Conservation (phyloP, 441 rosid genomes). For the Eruca vesicaria region DNA sequence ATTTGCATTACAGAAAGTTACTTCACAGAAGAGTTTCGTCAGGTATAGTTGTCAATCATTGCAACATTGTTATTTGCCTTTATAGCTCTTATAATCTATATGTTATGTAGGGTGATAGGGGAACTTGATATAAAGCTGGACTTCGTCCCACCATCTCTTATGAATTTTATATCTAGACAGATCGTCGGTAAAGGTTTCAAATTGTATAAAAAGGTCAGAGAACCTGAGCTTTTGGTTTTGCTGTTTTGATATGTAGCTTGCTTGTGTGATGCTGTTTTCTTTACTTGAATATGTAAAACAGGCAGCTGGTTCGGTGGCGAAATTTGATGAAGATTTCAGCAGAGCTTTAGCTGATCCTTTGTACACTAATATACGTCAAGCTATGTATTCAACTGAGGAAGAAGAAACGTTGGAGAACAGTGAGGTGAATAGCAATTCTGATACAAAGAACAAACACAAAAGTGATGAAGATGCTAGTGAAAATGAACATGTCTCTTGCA, state of each 20-base stretch:
- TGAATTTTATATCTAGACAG: conserved; percentile 91
- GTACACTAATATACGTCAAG: conserved; percentile 54
- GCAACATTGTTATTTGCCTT: not conserved
- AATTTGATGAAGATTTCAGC: conserved; percentile 58
- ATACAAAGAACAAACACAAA: not conserved
- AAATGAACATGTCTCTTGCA: conserved; percentile 5
- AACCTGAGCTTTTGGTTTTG: not conserved
- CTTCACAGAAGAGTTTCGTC: conserved; percentile 74
- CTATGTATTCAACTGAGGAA: conserved; percentile 41
- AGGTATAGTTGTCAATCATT: conserved; percentile 40
- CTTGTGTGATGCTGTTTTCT: not conserved
- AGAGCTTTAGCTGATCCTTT: conserved; percentile 67
- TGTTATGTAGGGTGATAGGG: conserved; percentile 67
- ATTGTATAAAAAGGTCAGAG: conserved; percentile 82
- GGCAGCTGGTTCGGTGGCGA: conserved; percentile 70
- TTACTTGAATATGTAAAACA: conserved; percentile 34
- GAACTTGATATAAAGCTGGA: conserved; percentile 88
- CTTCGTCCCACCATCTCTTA: conserved; percentile 84
- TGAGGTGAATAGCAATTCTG: not conserved
- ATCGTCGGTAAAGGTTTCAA: conserved; percentile 85
- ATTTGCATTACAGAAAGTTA: conserved; percentile 86
- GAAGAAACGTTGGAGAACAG: conserved; percentile 3
- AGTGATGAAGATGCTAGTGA: conserved; percentile 3
- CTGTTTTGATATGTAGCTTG: not conserved
- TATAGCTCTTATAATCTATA: not conserved